Evolutionary conservation across 2,329 filamentous ascomycete species (phyloP), one percentile per base, ranked within the genome.

Genomic region (Graphilbum fragrans): DNA sequence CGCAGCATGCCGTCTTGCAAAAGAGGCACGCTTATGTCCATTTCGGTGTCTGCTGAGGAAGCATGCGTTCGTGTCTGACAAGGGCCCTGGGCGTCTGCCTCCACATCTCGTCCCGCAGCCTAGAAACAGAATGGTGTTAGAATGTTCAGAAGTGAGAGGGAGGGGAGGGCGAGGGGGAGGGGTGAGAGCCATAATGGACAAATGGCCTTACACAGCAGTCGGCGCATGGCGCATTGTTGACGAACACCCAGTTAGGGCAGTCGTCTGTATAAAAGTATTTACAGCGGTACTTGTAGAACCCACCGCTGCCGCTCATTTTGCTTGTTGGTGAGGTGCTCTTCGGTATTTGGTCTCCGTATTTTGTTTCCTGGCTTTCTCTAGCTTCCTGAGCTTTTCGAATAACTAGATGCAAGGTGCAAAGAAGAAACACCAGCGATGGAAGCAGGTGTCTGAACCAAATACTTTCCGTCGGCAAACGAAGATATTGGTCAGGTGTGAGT

Each of bases 211-310:
- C 67, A 43, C 64, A 56, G 49, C 67, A 71, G 43, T 56, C 54
- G 22, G 64, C 57, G 49, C 67, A 71, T 2, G 65, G 55, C 16
- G 64, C 57, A 45, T 64, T 58, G 47, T 69, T 67, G 35, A 68
- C 61, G 48, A 63, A 69, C 11, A 69, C 65, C 67, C 66, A 70
- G 45, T 68, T 63, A 3, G 54, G 57, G 53, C 67, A 70, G 50
- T 69, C 61, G 50, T 67, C 55, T 12, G 63, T 63, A 45, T 61
- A 60, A 47, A 65, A 70, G 57, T 70, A 66, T 52, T 69, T 70
- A 61, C 67, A 71, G 32, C 63, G 60, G 55, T 66, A 70, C 56
- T 64, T 69, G 53, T 67, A 69, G 44, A 58, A 65, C 35, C 64
- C 63, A 38, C 62, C 62, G 53, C 60, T 58, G 36, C 59, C 57